Percentiles rank a stretch among this genome's conserved stretches.
phyloP scores from a whole-genome alignment of 139 green algal species.

The Eudorina sp. region DNA sequence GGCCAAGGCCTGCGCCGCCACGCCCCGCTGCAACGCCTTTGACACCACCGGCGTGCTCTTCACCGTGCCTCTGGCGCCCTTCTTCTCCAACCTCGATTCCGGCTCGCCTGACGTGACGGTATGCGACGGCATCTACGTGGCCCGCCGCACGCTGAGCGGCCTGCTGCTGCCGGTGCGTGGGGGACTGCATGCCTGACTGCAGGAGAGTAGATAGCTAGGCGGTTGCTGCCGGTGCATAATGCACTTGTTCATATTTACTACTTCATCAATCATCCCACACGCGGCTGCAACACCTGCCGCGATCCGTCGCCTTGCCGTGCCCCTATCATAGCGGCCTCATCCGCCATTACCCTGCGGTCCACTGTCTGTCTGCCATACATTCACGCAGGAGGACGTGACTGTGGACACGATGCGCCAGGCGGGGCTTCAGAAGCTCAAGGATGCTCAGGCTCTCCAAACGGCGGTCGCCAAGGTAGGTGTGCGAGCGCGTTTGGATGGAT shows the following conservation, averaged over 20 bases:
- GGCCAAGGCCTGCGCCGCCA: neutral
- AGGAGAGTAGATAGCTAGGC: neutral
- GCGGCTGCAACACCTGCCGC: neutral
- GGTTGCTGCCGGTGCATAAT: neutral
- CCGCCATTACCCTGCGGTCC: neutral
- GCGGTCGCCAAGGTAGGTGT: neutral
- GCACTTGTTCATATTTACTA: neutral
- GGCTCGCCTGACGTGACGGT: neutral
- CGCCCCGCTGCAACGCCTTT: constrained; percentile 1
- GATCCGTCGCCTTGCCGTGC: neutral
- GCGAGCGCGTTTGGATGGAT: neutral
- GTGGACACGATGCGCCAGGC: neutral
- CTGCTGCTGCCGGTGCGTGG: neutral
- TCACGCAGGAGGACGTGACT: neutral
- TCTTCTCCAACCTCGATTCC: neutral
- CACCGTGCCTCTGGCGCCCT: neutral
- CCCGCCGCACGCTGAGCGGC: neutral
- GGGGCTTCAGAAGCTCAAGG: neutral
- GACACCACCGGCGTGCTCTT: neutral
- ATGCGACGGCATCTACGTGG: constrained; percentile 5
- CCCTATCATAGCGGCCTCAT: neutral
- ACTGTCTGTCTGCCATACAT: neutral
- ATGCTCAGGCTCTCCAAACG: neutral
- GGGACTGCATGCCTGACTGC: neutral
- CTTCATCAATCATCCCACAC: neutral